Base-by-base conservation (phyloP, 495 filamentous ascomycete genomes). In the Xylaria nigripes region DNA sequence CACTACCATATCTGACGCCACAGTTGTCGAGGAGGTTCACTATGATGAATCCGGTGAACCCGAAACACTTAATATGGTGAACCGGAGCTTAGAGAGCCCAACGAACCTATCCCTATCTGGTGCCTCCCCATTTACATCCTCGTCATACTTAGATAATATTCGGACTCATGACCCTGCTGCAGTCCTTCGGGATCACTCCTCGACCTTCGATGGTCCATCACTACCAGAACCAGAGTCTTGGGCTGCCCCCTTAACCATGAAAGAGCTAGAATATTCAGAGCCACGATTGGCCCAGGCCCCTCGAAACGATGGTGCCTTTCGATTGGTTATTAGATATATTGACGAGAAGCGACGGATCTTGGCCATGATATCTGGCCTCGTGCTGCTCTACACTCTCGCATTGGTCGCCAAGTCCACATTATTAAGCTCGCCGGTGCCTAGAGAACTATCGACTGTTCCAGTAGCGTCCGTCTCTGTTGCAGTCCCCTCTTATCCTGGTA, bases 31-130 rank as follows among this genome's bases (percentile, higher is more conserved):
- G 18, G 48, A 63, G 24, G 45, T 56, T 55, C 57, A 65, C 25
- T 62, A 67, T 30, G 59, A 67, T 12, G 48, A 67, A 9, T 54
- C 66, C 42, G 68, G 62, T 19, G 72, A 72, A 34, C 25, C 64
- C 6, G 69, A 71, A 22, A 63, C 61, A 19, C 51, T 60, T n/a
- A 53, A 24, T 15, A 24, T 44, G 36, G 40, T 57, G 42, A 58
- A 61, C 16, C 56, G 55, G 43, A 63, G 68, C 51, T 58, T 65
- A 15, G 62, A 65, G 55, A 59, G 55, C 29, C 62, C 65, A 9
- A 65, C 65, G 24, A 58, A 59, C 41, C 60, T 65, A 27, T 65
- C 65, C n/a, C 56, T 61, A 40, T 54, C 63, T 23, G 55, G 50
- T 21, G 40, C 58, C 30, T 46, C 60, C 4, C 30, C 51, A 6